Percentiles rank a stretch among this genome's conserved stretches.
These are phyloP conservation scores for Scutellaria galericulata DNA, from an alignment of 257 asterid genomes.

Conservation along the genomic window DNA sequence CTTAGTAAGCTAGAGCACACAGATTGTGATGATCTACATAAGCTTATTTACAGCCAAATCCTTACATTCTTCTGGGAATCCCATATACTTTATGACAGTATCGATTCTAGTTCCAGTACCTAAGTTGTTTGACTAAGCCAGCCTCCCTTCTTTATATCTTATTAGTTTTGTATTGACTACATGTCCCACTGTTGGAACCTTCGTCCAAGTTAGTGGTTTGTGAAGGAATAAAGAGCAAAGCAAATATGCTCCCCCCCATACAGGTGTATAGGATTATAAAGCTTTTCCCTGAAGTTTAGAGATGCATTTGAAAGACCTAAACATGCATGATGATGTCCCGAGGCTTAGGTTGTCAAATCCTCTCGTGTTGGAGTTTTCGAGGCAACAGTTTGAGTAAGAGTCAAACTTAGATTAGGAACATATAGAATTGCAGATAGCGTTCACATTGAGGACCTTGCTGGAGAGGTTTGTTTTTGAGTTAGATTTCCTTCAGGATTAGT, in stretches of 20 bases:
- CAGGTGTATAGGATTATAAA: background rate
- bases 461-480: constrained; percentile 7
- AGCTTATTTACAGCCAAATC: background rate
- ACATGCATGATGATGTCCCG: background rate
- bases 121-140: background rate
- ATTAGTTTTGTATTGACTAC: background rate
- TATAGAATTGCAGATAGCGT: background rate
- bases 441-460: background rate
- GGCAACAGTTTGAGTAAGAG: background rate
- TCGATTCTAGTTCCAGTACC: background rate
- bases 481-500: background rate
- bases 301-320: background rate
- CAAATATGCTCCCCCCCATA: background rate
- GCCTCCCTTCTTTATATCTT: background rate
- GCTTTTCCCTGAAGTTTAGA: background rate
- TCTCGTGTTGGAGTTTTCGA: background rate
- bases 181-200: background rate
- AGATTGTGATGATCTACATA: background rate
- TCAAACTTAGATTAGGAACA: background rate
- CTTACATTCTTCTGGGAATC: background rate
- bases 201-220: constrained; percentile 9
- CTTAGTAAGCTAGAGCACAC: background rate
- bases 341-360: background rate
- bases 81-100: background rate
- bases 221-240: background rate